Conservation (phyloP, 2,329 filamentous ascomycete species). For the Calonectria fujianensis region DNA sequence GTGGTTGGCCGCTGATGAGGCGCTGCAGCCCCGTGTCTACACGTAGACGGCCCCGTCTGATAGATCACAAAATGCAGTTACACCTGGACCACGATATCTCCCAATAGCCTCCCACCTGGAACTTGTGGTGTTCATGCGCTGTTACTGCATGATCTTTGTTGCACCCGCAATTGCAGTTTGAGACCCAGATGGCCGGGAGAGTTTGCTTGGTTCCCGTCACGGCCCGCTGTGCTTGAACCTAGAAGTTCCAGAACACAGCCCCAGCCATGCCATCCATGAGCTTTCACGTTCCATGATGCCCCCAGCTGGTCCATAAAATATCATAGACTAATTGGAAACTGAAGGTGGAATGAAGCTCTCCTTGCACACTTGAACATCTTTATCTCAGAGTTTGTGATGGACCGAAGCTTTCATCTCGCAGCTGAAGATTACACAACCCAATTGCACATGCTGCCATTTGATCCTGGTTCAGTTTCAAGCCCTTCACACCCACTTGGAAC, state of each 20-base stretch:
- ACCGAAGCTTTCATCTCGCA: slow-evolving; percentile 23
- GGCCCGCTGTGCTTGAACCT: slow-evolving; percentile 11
- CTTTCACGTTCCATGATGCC: neutral
- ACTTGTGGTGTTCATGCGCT: slow-evolving; percentile 36
- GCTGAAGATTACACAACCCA: slow-evolving; percentile 1
- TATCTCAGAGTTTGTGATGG: neutral
- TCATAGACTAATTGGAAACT: neutral
- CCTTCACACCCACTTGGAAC: slow-evolving; percentile 12
- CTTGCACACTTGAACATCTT: neutral
- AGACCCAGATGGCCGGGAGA: slow-evolving; percentile 21
- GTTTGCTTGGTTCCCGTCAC: slow-evolving; percentile 19
- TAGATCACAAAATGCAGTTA: slow-evolving; percentile 36
- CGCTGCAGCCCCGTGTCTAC: slow-evolving; percentile 20
- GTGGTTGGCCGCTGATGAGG: slow-evolving; percentile 21
- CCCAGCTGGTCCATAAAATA: neutral
- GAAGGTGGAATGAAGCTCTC: neutral
- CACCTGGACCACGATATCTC: slow-evolving; percentile 18
- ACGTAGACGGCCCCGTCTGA: slow-evolving; percentile 28
- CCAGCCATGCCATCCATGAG: neutral
- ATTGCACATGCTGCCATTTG: slow-evolving; percentile 28
- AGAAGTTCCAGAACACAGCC: slow-evolving; percentile 4
- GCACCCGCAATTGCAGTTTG: slow-evolving; percentile 34
- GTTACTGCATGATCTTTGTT: slow-evolving; percentile 40
- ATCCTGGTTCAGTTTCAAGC: slow-evolving; percentile 2
- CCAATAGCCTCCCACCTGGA: neutral